Evolutionary conservation across 1,139 yeast species (phyloP).

Genomic region (Hansenula sp.): DNA sequence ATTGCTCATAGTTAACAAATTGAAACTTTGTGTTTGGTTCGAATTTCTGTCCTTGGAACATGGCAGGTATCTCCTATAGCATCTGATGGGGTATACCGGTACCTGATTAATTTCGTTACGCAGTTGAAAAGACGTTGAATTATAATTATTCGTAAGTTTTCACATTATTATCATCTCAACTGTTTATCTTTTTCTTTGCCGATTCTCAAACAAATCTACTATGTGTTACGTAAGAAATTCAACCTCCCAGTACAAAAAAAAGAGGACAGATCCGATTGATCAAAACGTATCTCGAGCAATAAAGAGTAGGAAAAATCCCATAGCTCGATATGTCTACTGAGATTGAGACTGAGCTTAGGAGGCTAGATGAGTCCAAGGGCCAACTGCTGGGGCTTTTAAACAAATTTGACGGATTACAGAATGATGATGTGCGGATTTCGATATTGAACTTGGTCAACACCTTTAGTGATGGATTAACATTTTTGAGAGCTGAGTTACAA

Average conservation of each 20-base stretch:
- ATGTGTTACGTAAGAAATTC: no score
- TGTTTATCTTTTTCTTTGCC: no score
- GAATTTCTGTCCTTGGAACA: conserved; percentile 4
- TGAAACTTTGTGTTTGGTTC: conserved; percentile 2
- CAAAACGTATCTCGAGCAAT: no score
- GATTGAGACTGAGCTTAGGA: neutral
- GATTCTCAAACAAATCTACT: no score
- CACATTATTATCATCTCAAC: no score
- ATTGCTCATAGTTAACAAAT: conserved; percentile 6
- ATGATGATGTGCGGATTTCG: conserved; percentile 11
- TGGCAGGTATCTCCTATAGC: neutral
- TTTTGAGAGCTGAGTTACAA: conserved; percentile 11
- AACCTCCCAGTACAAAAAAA: no score
- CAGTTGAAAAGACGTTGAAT: neutral
- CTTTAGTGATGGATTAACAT: conserved; percentile 13
- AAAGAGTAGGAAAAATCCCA: no score
- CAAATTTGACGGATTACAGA: conserved; percentile 9
- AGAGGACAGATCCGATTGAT: no score
- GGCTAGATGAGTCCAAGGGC: conserved; percentile 6
- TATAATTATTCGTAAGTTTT: neutral
- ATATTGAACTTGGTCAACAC: conserved; percentile 13
- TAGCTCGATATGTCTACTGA: neutral
- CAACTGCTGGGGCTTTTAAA: conserved; percentile 9
- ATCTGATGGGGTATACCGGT: neutral
- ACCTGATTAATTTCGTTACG: neutral